Percentiles rank a stretch among this genome's conserved stretches.
Evolutionary conservation across 1,284 basidiomycete genomes (phyloP).

Genomic region (Leccinum angustisporum): DNA sequence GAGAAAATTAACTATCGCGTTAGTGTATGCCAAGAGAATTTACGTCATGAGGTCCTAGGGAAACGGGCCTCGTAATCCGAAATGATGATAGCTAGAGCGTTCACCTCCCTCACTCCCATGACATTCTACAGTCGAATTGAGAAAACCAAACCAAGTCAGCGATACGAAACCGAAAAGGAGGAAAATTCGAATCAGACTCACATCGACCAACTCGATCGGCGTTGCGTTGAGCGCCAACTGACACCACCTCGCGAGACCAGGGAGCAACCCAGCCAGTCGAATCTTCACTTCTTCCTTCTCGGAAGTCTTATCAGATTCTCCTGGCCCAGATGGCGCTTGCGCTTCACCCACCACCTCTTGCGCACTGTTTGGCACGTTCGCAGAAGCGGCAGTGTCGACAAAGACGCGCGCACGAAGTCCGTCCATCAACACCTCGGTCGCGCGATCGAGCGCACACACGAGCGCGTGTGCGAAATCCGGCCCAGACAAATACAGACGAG

Average conservation of each 20-base stretch:
- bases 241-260: conserved; percentile 76
- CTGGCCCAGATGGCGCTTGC: background rate
- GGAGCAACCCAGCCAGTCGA: conserved; percentile 73
- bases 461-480: conserved; percentile 71
- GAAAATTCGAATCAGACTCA: conserved; percentile 38
- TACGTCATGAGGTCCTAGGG: conserved; percentile 23
- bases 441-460: conserved; percentile 65
- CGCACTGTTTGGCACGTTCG: conserved; percentile 17
- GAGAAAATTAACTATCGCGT: no score
- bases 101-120: conserved; percentile 44
- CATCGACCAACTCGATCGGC: conserved; percentile 85
- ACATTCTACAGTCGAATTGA: conserved; percentile 33
- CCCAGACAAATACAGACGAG: conserved; percentile 61
- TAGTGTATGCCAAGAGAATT: no score
- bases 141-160: background rate
- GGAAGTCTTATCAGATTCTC: background rate
- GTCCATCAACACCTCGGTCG: conserved; percentile 54
- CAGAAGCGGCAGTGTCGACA: conserved; percentile 29
- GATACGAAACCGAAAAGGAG: background rate
- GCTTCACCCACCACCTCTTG: conserved; percentile 1
- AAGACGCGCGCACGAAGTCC: conserved; percentile 62
- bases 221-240: conserved; percentile 66
- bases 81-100: conserved; percentile 49
- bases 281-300: conserved; percentile 48
- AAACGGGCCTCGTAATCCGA: conserved; percentile 40